phyloP scores from a whole-genome alignment of 1,139 yeast species.

The Magnusiomyces suaveolens region DNA sequence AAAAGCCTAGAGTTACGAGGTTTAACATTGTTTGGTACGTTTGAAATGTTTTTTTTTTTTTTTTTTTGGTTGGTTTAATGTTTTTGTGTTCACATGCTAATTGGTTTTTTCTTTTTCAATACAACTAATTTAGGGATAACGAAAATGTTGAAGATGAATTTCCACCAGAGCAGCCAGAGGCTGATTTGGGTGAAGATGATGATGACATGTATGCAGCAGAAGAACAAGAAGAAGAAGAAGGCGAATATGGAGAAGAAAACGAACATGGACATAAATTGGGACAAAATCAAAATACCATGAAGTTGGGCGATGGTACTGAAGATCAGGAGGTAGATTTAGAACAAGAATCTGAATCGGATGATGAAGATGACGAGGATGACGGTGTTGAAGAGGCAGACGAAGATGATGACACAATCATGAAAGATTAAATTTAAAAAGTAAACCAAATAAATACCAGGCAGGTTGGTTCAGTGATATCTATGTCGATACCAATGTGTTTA shows the following conservation, averaged over 20 bases:
- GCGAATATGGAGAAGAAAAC: constrained; percentile 32
- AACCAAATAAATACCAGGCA: background rate
- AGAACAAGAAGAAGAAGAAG: constrained; percentile 34
- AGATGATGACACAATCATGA: background rate
- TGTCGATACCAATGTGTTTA: no score
- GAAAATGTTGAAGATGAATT: constrained; percentile 57
- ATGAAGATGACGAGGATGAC: background rate
- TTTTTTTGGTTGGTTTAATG: background rate
- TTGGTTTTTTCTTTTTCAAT: constrained; percentile 17
- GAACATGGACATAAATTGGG: constrained; percentile 28
- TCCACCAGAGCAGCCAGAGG: constrained; percentile 67
- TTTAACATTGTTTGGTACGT: constrained; percentile 83
- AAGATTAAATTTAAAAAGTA: background rate
- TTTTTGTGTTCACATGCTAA: background rate
- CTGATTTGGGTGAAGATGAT: constrained; percentile 38
- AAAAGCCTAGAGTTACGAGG: constrained; percentile 93
- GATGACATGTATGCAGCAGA: constrained; percentile 29
- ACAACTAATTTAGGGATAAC: constrained; percentile 33
- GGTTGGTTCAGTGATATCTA: no score
- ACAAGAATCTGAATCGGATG: background rate
- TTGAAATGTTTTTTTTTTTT: constrained; percentile 31
- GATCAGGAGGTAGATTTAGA: background rate
- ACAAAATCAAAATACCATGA: constrained; percentile 26
- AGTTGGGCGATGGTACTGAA: constrained; percentile 15
- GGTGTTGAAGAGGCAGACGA: background rate